Conservation (phyloP, 306 rosid genomes). For the Quillaja saponaria region DNA sequence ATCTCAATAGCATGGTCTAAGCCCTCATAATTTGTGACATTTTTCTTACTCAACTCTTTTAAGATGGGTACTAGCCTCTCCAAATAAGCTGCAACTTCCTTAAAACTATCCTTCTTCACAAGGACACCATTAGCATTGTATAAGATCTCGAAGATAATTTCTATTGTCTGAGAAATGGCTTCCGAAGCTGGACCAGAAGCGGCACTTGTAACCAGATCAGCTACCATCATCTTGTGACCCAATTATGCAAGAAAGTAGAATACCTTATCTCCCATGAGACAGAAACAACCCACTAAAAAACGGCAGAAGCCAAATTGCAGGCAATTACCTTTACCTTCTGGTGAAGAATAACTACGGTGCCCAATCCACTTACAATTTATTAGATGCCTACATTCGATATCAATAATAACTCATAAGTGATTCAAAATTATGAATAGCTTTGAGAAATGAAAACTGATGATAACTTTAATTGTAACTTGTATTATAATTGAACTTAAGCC, state of each 20-base stretch:
- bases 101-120: slow-evolving; percentile 66
- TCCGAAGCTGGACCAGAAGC: slow-evolving; percentile 49
- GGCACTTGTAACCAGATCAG: slow-evolving; percentile 38
- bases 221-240: slow-evolving; percentile 52
- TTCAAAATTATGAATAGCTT: slow-evolving; percentile 24
- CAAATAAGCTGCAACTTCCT: slow-evolving; percentile 60
- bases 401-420: slow-evolving; percentile 32
- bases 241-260: slow-evolving; percentile 32
- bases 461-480: slow-evolving; percentile 12
- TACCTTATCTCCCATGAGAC: slow-evolving; percentile 43
- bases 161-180: slow-evolving; percentile 52
- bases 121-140: slow-evolving; percentile 47
- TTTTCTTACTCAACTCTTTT: slow-evolving; percentile 52
- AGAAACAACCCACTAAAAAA: slow-evolving; percentile 21
- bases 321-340: slow-evolving; percentile 28
- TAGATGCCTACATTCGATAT: slow-evolving; percentile 38
- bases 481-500: slow-evolving; percentile 4
- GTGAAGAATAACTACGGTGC: slow-evolving; percentile 30
- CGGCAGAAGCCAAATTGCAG: slow-evolving; percentile 24
- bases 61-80: slow-evolving; percentile 65
- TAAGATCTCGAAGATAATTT: slow-evolving; percentile 47
- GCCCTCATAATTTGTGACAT: slow-evolving; percentile 44
- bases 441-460: slow-evolving; percentile 2
- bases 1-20: slow-evolving; percentile 36
- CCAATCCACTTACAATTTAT: slow-evolving; percentile 28